Evolutionary conservation across 2,329 filamentous ascomycete genomes (phyloP).

Genomic region (Trichoderma atrobrunneum): DNA sequence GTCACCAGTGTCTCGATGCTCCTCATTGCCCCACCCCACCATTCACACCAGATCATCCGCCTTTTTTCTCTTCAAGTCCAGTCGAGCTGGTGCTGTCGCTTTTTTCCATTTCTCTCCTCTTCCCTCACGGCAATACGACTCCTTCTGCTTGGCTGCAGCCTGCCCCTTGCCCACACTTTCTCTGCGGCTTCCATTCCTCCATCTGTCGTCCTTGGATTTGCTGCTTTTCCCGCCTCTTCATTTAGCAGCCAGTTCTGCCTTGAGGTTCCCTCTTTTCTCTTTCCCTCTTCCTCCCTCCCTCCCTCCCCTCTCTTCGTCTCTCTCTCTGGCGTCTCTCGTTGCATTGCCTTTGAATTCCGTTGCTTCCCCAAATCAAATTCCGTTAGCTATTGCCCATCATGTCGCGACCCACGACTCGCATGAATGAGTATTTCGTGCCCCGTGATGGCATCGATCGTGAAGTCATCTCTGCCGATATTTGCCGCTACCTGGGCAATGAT

Average conservation of each 20-base stretch:
- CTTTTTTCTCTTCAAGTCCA: conserved; percentile 13
- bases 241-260: conserved; percentile 9
- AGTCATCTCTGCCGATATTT: conserved; percentile 81
- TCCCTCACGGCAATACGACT: not conserved
- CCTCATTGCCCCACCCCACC: conserved; percentile 19
- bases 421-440: conserved; percentile 79
- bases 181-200: conserved; percentile 5
- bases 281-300: not conserved
- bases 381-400: conserved; percentile 16
- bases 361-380: not conserved
- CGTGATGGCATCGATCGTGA: conserved; percentile 79
- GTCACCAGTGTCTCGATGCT: conserved; percentile 18
- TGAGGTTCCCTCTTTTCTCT: conserved; percentile 3
- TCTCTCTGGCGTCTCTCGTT: conserved; percentile 23
- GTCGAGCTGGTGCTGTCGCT: conserved; percentile 2
- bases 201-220: conserved; percentile 13
- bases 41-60: conserved; percentile 17
- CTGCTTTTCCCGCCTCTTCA: not conserved
- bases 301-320: conserved; percentile 25
- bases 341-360: conserved; percentile 19
- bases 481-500: conserved; percentile 80
- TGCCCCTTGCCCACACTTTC: conserved; percentile 10
- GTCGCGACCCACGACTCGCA: conserved; percentile 41
- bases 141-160: conserved; percentile 3
- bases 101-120: conserved; percentile 1